Evolutionary conservation across 2,329 filamentous ascomycete species (phyloP), one percentile per base, ranked within the genome.

Genomic region (Knoxdaviesia capensis): DNA sequence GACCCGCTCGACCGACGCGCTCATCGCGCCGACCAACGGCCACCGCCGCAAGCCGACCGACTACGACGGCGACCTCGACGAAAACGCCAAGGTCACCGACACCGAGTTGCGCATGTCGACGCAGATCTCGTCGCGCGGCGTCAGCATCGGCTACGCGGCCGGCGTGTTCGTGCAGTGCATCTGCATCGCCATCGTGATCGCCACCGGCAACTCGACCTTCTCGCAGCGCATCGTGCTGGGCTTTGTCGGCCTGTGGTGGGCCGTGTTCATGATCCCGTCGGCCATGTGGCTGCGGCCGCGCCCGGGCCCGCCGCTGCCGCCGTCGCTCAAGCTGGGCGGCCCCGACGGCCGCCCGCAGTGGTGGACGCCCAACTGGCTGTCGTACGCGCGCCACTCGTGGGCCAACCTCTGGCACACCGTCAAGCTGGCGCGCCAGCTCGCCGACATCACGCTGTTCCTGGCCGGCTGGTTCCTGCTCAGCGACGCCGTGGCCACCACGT

Each of bases 391-490:
- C 0, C 88, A 82, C 56, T 81, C 87, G 0, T 98, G 90, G 90
- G 77, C 72, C 44, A 85, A 84, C 3, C 68, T 98, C 1, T 87
- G 78, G 48, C 77, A 77, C 45, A 96, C 90, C 0, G 62, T 87
- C 7, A 70, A 75, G 50, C 71, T 86, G 38, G 87, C 88, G 3
- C 68, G 79, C 9, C 69, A 71, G 7, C 66, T 88, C 6, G 63
- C 75, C 41, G 83, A 90, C 50, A 77, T 88, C 31, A 62, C 82
- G 31, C 64, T 88, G 6, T 90, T 90, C 55, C 69, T 98, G 5
- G 74, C 71, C 3, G 86, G 84, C 5, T 98, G 90, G 90, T 94
- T 98, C 55, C 68, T 98, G 31, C 69, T 98, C 2, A 93, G 83
- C 6, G 90, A 98, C 53, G 86, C 83, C 36, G 86, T 96, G 48